Evolutionary conservation across 371 early-diverging fungal species (phyloP), one percentile per base, ranked within the genome.

Genomic region (Mortierella sp.): DNA sequence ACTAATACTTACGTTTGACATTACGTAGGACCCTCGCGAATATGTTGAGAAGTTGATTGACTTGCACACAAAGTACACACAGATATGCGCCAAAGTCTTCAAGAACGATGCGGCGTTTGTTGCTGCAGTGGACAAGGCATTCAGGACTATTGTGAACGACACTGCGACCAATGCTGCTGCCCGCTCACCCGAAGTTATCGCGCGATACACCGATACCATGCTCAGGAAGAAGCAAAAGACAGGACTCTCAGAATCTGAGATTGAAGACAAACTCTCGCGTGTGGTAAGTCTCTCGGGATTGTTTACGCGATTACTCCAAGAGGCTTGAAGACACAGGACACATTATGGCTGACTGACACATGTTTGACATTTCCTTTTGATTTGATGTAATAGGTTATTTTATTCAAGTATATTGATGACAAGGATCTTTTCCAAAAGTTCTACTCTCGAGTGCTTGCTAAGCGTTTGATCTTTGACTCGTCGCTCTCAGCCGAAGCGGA

Each of bases 361-460:
- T 50, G 0, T 13, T 57, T 77, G 42, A 72, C 31, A 21, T 5
- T 55, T 5, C 5, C 19, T 63, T 1, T 19, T 24, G 3, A 8
- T 54, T 58, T 57, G 57, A 10, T 24, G 5, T 55, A 28, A 8
- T 76, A 93, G 93, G 95, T 96, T 89, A 93, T 92, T 13, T 87
- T 97, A 19, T 97, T 96, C 89, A 94, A 94, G 83, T 97, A 96
- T 78, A 92, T 97, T 48, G 96, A 97, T 63, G 97, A 97, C 87
- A 97, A 97, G 88, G 97, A 97, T 84, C 93, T 97, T 8, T 97
- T 95, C 88, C 96, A 96, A 88, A 96, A 96, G 89, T 95, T 95
- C 76, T 97, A 97, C 82, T 92, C 95, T 2, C 92, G 94, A 44
- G 89, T 92, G 84, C 88, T 97, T 71, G 96, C 96, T 45, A 94